These are phyloP conservation scores for Przewalskia tangutica DNA, from an alignment of 257 asterid genomes.

Conservation along the genomic window DNA sequence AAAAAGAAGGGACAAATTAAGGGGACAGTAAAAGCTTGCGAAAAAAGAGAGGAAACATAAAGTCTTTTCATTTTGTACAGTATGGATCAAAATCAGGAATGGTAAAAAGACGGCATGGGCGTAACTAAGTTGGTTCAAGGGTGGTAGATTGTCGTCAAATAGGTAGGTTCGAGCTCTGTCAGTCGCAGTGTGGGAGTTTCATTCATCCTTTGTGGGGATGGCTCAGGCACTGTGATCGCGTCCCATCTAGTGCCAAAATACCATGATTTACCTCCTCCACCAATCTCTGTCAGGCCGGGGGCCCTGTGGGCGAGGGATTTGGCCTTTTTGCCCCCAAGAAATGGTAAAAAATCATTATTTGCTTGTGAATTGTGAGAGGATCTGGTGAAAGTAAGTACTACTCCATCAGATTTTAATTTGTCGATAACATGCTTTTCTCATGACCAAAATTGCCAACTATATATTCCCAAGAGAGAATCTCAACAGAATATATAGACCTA, in stretches of 20 bases:
- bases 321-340: no score
- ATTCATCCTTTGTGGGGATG: no score
- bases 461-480: background rate
- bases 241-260: no score
- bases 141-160: no score
- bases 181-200: no score
- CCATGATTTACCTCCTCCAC: no score
- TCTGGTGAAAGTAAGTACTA: constrained; percentile 54
- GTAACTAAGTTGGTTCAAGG: no score
- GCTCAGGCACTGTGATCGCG: no score
- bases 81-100: background rate
- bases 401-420: constrained; percentile 11
- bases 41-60: background rate
- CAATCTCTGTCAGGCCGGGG: no score
- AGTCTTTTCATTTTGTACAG: constrained; percentile 24
- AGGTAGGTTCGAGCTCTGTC: no score
- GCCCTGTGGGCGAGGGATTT: no score
- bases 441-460: background rate
- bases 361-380: constrained; percentile 13
- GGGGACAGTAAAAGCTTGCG: background rate
- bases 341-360: background rate
- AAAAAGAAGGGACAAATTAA: background rate
- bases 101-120: no score
- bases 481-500: background rate
- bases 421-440: constrained; percentile 10